phyloP scores from a whole-genome alignment of 495 filamentous ascomycete genomes.

The Aspergillus sparsus region DNA sequence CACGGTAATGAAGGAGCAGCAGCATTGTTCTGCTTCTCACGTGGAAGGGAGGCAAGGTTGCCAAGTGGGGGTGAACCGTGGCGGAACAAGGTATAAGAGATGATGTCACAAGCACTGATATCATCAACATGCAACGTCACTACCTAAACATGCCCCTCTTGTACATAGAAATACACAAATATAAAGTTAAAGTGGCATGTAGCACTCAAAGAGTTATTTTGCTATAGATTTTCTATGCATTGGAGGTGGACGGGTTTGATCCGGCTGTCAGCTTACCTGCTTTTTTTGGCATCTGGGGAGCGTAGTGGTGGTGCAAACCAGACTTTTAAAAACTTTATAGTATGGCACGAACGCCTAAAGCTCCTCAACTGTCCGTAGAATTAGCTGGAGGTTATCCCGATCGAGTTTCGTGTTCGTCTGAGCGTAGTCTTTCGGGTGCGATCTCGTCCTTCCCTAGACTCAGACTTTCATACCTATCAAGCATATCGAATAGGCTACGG shows the following conservation, averaged over 20 bases:
- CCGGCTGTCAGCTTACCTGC: no score
- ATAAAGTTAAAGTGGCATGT: no score
- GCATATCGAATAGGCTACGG: constrained; percentile 41
- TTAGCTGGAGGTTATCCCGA: constrained; percentile 1
- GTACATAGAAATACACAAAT: no score
- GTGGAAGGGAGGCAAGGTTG: neutral
- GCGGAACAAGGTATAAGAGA: neutral
- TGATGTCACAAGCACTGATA: constrained; percentile 8
- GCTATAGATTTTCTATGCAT: no score
- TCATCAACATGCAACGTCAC: no score
- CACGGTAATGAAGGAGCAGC: no score
- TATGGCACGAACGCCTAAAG: no score
- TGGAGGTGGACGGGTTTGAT: no score
- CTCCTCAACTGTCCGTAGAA: neutral
- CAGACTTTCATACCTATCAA: constrained; percentile 46
- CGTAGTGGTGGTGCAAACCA: neutral
- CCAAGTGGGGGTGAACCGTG: neutral
- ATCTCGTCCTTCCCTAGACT: constrained; percentile 44
- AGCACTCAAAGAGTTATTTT: no score
- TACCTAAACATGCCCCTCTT: no score
- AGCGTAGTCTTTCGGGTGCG: constrained; percentile 25
- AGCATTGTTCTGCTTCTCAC: no score
- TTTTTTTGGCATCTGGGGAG: neutral
- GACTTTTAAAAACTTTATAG: no score
- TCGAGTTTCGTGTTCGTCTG: neutral